These are phyloP conservation scores for Fraxinus floribunda DNA, from an alignment of 305 asterid species.

Conservation along the genomic window DNA sequence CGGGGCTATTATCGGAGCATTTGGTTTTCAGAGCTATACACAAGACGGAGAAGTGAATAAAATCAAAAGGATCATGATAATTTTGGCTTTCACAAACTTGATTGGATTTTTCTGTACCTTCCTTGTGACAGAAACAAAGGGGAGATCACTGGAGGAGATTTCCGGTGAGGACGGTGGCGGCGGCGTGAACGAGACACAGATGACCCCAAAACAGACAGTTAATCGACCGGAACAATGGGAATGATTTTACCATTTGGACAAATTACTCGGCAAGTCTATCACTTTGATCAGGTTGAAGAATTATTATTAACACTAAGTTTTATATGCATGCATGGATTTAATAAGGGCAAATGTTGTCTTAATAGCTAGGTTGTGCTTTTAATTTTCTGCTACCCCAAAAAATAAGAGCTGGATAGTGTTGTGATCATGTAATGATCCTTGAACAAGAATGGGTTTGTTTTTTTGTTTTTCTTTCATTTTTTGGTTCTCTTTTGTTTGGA, in stretches of 20 bases:
- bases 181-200: conserved; percentile 24
- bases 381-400: not conserved
- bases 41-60: conserved; percentile 32
- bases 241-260: conserved; percentile 21
- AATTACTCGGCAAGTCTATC: not conserved
- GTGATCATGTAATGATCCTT: not conserved
- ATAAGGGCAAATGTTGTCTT: not conserved
- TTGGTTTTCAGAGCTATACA: conserved; percentile 47
- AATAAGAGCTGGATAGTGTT: not conserved
- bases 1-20: conserved; percentile 28
- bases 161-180: conserved; percentile 49
- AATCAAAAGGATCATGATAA: conserved; percentile 45
- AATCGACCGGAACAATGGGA: conserved; percentile 33
- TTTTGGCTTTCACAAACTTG: conserved; percentile 49
- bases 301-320: not conserved
- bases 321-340: not conserved
- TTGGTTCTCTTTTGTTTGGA: not conserved
- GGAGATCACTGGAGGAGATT: conserved; percentile 57
- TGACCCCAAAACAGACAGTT: conserved; percentile 7
- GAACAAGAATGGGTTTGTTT: not conserved
- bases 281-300: not conserved
- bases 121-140: conserved; percentile 58
- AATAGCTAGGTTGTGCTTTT: not conserved
- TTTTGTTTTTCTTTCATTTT: not conserved
- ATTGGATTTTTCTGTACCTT: conserved; percentile 53